Evolutionary conservation across 164 flowering plant species (phyloP).

Genomic region (Macadamia integrifolia): DNA sequence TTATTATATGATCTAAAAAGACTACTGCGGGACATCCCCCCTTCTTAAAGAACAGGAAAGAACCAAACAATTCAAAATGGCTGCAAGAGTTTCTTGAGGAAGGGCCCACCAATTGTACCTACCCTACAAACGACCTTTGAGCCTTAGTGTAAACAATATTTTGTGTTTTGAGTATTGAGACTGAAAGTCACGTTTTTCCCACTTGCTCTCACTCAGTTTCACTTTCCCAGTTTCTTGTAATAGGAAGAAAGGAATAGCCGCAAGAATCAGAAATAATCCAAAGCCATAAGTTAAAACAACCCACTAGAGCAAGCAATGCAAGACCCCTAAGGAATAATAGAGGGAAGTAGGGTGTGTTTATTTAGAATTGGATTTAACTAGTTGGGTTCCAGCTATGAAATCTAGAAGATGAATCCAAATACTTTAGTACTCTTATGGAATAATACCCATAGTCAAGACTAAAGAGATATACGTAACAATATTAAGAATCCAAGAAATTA

Average conservation of each 20-base stretch:
- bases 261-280: too few species aligned
- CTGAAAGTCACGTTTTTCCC: background rate
- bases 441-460: background rate
- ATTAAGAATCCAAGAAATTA: too few species aligned
- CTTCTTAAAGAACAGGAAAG: too few species aligned
- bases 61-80: too few species aligned
- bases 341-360: background rate
- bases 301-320: background rate
- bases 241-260: too few species aligned
- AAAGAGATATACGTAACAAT: too few species aligned
- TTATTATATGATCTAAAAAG: too few species aligned
- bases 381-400: background rate
- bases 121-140: too few species aligned
- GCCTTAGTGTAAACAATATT: too few species aligned
- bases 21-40: too few species aligned
- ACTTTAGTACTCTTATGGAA: background rate
- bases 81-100: too few species aligned
- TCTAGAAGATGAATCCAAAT: background rate
- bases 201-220: background rate
- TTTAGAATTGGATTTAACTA: background rate
- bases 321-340: background rate
- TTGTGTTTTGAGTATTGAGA: background rate
- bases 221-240: background rate
- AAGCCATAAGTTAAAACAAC: background rate
- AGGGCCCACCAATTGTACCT: too few species aligned